Conservation (phyloP, 2,329 filamentous ascomycete species). For the Huntiella decipiens region DNA sequence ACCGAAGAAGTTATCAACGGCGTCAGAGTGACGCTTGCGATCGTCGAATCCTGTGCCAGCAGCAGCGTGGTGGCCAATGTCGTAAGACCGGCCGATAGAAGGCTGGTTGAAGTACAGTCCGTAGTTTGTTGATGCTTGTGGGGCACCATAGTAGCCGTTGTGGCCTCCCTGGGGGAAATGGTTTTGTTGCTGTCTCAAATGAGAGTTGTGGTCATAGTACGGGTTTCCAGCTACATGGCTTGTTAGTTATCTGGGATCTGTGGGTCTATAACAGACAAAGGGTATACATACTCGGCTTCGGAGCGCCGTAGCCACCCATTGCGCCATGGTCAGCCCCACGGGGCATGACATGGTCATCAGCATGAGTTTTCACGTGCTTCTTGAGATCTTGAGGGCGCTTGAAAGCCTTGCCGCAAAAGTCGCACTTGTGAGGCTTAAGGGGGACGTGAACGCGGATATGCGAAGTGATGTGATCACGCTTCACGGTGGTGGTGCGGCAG, state of each 20-base stretch:
- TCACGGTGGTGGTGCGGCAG: constrained; percentile 90
- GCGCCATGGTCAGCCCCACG: constrained; percentile 33
- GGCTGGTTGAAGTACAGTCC: constrained; percentile 65
- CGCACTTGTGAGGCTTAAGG: constrained; percentile 95
- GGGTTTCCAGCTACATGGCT: constrained; percentile 21
- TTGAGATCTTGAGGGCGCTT: constrained; percentile 97
- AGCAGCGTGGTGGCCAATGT: constrained; percentile 15
- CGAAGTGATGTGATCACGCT: constrained; percentile 97
- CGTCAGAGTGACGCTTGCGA: constrained; percentile 71
- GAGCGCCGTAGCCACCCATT: constrained; percentile 32
- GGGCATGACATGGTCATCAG: constrained; percentile 69
- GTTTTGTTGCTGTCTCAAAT: constrained; percentile 38
- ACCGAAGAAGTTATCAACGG: constrained; percentile 84
- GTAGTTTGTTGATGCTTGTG: constrained; percentile 36
- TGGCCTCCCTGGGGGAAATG: constrained; percentile 39
- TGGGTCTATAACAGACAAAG: constrained; percentile 19
- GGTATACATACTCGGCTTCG: constrained; percentile 30
- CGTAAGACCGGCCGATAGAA: constrained; percentile 25
- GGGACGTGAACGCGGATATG: constrained; percentile 98
- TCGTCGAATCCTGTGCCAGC: constrained; percentile 34
- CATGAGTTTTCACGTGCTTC: constrained; percentile 98
- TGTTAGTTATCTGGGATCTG: constrained; percentile 6
- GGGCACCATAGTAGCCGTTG: constrained; percentile 34
- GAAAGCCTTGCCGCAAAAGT: constrained; percentile 97
- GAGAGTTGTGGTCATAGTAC: constrained; percentile 48